Conservation (phyloP, 1,284 basidiomycete species). For the Rhodotorula sp. region DNA sequence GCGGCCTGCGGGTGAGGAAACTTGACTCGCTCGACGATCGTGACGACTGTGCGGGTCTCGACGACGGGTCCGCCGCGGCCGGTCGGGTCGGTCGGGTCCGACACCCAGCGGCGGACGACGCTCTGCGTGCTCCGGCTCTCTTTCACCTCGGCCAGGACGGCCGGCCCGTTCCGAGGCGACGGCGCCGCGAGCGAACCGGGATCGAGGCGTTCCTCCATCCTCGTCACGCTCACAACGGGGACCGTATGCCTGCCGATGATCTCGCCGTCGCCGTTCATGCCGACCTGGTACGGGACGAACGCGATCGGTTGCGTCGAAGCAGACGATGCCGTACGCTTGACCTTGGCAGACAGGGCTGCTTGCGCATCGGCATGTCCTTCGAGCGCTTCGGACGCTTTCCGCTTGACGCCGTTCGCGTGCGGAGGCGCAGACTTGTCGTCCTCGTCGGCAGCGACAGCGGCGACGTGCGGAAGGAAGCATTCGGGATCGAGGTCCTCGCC, state of each 20-base stretch:
- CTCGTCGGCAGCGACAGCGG: not conserved
- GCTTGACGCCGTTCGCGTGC: not conserved
- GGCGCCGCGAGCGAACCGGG: slow-evolving; percentile 17
- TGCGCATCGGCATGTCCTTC: not conserved
- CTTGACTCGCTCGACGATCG: slow-evolving; percentile 39
- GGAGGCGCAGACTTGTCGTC: slow-evolving; percentile 6
- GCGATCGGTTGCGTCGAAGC: not conserved
- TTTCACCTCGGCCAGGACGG: slow-evolving; percentile 20
- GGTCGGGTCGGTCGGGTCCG: slow-evolving; percentile 9
- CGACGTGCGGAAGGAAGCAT: slow-evolving; percentile 27
- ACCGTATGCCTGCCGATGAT: slow-evolving; percentile 26
- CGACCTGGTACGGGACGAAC: not conserved
- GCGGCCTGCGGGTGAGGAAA: slow-evolving; percentile 6
- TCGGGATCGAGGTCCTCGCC: slow-evolving; percentile 66
- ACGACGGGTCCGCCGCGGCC: slow-evolving; percentile 29
- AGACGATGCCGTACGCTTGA: not conserved
- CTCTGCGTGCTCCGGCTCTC: slow-evolving; percentile 32
- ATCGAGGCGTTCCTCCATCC: slow-evolving; percentile 22
- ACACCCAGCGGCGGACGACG: slow-evolving; percentile 31
- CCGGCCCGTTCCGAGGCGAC: not conserved
- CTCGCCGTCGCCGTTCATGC: not conserved
- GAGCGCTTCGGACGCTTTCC: slow-evolving; percentile 8
- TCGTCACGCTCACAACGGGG: slow-evolving; percentile 6
- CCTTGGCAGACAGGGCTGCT: not conserved
- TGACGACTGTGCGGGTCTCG: slow-evolving; percentile 38